Base-by-base conservation (phyloP, 225 moss, liverwort and hornwort genomes). In the Sphagnum tenellum region DNA sequence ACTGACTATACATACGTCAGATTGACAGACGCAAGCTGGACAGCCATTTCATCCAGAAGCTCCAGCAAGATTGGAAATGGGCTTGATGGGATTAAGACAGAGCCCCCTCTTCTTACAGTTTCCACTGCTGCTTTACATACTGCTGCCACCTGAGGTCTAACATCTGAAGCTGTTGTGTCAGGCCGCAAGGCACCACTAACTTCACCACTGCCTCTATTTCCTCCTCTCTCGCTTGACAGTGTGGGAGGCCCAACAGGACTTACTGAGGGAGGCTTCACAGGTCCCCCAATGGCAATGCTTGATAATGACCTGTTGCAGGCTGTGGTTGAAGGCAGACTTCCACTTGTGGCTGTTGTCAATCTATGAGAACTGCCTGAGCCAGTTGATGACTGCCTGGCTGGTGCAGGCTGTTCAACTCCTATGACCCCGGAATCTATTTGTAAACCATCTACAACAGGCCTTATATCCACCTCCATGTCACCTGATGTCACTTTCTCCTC, bases 21-120 rank as follows among this genome's bases (percentile, higher is more conserved):
- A 75, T 92, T 92, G 64, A 79, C 74, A 73, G 82, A 79, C 69
- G 78, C 78, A 65, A 96, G 75, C 75, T 86, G 81, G 70, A 52
- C 63, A 48, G 85, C 77, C 69, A 96, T 67, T 68, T 96, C 92
- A 10, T 96, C 98, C 47, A 90, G 64, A 62, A 89, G 83, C 78
- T 98, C 90, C 70, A 93, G 77, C 59, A 90, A 76, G 58, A 87
- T 72, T 51, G 87, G 89, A 74, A 82, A 77, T 4, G 89, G 81
- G 67, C 77, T 78, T 44, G 84, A 64, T 55, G 96, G 96, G 64
- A 96, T 72, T 50, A 96, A 77, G 63, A 96, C 96, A 59, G 86
- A 96, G 44, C 96, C 96, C 57, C 96, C 96, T 64, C 56, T 78
- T 68, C 66, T 77, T 44, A 90, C 67, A 63, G 86, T 74, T 13